Evolutionary conservation across 345 rosid species (phyloP).

Genomic region (Eucalyptus erythrocorys): DNA sequence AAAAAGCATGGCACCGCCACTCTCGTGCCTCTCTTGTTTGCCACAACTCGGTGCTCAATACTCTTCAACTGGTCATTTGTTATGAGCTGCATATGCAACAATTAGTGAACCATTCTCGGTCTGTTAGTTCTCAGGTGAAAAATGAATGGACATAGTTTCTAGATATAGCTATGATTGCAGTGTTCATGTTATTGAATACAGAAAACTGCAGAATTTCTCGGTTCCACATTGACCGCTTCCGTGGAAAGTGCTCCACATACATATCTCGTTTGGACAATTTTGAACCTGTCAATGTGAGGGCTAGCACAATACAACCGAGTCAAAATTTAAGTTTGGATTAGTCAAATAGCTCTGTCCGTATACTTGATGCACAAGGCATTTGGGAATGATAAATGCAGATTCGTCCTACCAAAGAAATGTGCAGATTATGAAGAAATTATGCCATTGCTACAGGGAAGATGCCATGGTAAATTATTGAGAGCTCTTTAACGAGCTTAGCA

Average conservation of each 20-base stretch:
- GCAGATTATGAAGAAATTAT: not conserved
- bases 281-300: not conserved
- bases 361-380: not conserved
- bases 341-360: not conserved
- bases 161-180: not conserved
- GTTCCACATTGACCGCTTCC: rapidly evolving
- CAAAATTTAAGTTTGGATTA: not conserved
- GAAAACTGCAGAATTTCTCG: not conserved
- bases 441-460: not conserved
- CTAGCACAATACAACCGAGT: not conserved
- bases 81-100: not conserved
- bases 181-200: rapidly evolving
- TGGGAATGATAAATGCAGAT: not conserved
- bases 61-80: not conserved
- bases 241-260: not conserved
- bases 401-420: not conserved
- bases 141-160: not conserved
- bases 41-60: not conserved
- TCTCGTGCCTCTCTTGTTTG: not conserved
- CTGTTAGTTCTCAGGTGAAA: not conserved
- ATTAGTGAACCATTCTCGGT: not conserved
- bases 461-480: not conserved
- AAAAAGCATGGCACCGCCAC: not conserved
- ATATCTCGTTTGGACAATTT: too few relatives aligned
- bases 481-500: not conserved